Evolutionary conservation across 2,329 filamentous ascomycete species (phyloP).

Genomic region (Emericellopsis atlantica): DNA sequence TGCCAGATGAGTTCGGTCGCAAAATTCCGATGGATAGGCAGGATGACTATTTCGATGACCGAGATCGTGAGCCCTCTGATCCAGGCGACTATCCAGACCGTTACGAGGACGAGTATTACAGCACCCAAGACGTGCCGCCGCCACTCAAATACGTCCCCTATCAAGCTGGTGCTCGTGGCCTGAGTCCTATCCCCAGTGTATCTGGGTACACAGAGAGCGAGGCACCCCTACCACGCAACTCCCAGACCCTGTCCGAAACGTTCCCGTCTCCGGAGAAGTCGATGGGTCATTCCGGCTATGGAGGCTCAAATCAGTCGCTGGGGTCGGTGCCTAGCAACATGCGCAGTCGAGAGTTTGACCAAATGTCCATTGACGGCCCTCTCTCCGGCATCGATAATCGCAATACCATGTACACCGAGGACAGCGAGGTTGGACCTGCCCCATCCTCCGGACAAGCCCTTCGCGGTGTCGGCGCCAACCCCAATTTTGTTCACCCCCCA

Average conservation of each 20-base stretch:
- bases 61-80: conserved; percentile 16
- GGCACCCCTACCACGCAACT: conserved; percentile 41
- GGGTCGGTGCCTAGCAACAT: conserved; percentile 25
- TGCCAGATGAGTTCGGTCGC: conserved; percentile 31
- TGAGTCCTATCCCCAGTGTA: conserved; percentile 87
- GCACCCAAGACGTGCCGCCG: conserved; percentile 49
- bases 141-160: conserved; percentile 57
- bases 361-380: conserved; percentile 40
- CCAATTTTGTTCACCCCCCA: conserved; percentile 61
- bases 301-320: conserved; percentile 18
- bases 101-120: conserved; percentile 37
- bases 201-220: conserved; percentile 70
- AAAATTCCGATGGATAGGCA: conserved; percentile 22
- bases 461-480: conserved; percentile 57
- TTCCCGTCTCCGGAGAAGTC: conserved; percentile 52
- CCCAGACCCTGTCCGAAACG: conserved; percentile 41
- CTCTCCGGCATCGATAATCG: conserved; percentile 44
- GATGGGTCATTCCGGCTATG: conserved; percentile 18
- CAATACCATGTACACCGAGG: conserved; percentile 35
- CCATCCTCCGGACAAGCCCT: conserved; percentile 55
- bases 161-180: conserved; percentile 53
- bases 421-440: conserved; percentile 45
- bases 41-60: conserved; percentile 28
- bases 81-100: conserved; percentile 25
- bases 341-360: conserved; percentile 37